Base-by-base conservation (phyloP, 2,329 filamentous ascomycete genomes). In the Tricladium varicosporioides region DNA sequence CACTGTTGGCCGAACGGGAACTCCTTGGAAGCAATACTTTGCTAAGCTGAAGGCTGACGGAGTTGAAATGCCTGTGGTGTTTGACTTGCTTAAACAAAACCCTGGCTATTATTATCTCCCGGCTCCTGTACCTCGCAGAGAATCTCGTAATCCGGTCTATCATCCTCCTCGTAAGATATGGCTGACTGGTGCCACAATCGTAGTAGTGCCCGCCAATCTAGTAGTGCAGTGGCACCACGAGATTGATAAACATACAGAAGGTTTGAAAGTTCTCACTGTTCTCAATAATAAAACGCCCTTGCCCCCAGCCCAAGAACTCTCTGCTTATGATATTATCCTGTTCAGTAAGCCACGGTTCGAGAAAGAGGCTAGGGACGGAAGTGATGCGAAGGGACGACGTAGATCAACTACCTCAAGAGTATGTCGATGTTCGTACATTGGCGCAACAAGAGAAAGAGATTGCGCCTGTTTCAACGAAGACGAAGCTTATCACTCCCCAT, bases 151-250 rank as follows among this genome's bases (percentile, higher is more conserved):
- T 1, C 75, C 74, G 0, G 69, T 58, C 1, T 64, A 70, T 10
- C 69, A 69, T 1, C 70, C 74, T 0, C 74, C 78, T 0, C 77
- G 74, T 18, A 78, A 76, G 58, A 74, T 96, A 2, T 81, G 77
- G 22, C 75, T 94, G 7, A 89, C 86, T 59, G 79, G 82, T 27
- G 82, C 82, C 0, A 96, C 88, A 0, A 75, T 97, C 2, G 77
- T 96, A 15, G 82, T 97, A 31, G 91, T 92, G 0, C 93, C 93
- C 0, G 79, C 85, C 13, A 97, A 97, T 67, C 77, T 97, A 19
- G 76, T 96, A 2, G 80, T 86, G 53, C 93, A 97, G 70, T 97
- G 93, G 93, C 76, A 82, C 53, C 79, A 84, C 10, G 91, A 97
- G 67, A 91, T 97, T 10, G 70, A 76, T 2, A 92, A 91, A 66